Evolutionary conservation across 257 asterid genomes (phyloP).

Genomic region (Euphrasia confusa): DNA sequence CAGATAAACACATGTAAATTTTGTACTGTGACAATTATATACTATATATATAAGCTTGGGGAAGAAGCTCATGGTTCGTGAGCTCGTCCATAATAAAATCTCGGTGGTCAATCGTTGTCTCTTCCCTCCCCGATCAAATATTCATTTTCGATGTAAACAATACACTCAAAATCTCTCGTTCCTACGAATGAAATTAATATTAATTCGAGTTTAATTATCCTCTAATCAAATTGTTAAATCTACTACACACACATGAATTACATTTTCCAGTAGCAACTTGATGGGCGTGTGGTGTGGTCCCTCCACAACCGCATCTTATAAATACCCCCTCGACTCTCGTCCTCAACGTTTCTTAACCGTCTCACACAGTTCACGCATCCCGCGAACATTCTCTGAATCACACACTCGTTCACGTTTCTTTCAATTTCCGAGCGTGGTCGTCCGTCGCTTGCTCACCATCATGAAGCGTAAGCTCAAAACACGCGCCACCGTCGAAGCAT

Average conservation of each 20-base stretch:
- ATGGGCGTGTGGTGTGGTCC: slow-evolving; percentile 25
- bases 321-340: slow-evolving; percentile 24
- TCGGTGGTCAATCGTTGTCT: no score
- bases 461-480: slow-evolving; percentile 49
- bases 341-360: slow-evolving; percentile 42
- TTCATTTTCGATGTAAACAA: no score
- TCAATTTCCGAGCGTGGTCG: neutral
- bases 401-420: slow-evolving; percentile 17
- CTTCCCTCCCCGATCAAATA: no score
- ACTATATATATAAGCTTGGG: no score
- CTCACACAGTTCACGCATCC: slow-evolving; percentile 31
- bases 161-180: no score
- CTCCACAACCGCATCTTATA: slow-evolving; percentile 45
- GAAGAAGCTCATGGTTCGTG: no score
- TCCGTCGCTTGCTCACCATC: slow-evolving; percentile 16
- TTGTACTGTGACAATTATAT: no score
- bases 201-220: no score
- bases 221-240: no score
- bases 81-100: no score
- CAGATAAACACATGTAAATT: no score
- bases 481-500: slow-evolving; percentile 22
- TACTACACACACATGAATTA: neutral
- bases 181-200: no score
- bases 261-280: neutral
- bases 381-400: slow-evolving; percentile 27